A percentile compares a stretch with the other conserved stretches of the same genome.
Evolutionary conservation across 352 stramenopile species (phyloP).

Genomic region (Phytophthora kernoviae): DNA sequence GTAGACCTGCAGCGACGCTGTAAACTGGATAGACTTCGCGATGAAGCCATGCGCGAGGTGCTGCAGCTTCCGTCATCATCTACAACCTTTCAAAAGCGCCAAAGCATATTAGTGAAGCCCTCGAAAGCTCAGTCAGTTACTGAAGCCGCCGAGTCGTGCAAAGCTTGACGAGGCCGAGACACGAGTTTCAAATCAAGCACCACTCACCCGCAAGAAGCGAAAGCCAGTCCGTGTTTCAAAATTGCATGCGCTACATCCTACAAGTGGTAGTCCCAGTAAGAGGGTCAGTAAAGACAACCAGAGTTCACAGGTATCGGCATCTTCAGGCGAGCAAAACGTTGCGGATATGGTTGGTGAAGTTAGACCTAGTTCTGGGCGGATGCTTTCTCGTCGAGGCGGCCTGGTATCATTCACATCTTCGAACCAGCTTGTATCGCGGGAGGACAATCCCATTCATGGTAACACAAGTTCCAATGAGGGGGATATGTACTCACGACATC

Average conservation of each 20-base stretch:
- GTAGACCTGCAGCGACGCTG: slow-evolving; percentile 72
- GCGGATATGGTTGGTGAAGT: neutral
- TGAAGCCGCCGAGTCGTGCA: slow-evolving; percentile 9
- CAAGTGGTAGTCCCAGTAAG: slow-evolving; percentile 2
- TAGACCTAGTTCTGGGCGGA: neutral
- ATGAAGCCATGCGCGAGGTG: slow-evolving; percentile 66
- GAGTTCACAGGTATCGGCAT: neutral
- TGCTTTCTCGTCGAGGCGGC: slow-evolving; percentile 24
- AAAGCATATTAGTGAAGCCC: slow-evolving; percentile 10
- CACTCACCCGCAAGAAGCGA: slow-evolving; percentile 14
- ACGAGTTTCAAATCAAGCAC: neutral
- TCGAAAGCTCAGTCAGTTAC: slow-evolving; percentile 25
- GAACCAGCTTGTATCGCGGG: slow-evolving; percentile 6
- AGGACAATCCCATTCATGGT: slow-evolving; percentile 6
- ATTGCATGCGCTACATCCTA: slow-evolving; percentile 10
- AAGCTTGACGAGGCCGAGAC: neutral
- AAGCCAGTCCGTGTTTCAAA: slow-evolving; percentile 13
- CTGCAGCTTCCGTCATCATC: slow-evolving; percentile 22
- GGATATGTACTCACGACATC: slow-evolving; percentile 45
- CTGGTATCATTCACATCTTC: slow-evolving; percentile 6
- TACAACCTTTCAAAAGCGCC: neutral
- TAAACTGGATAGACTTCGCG: slow-evolving; percentile 63
- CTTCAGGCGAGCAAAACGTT: slow-evolving; percentile 5
- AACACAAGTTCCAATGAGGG: slow-evolving; percentile 12
- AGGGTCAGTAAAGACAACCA: slow-evolving; percentile 21